Evolutionary conservation across 768 basidiomycete genomes (phyloP), one percentile per base, ranked within the genome.

Genomic region (Daedalea quercina): DNA sequence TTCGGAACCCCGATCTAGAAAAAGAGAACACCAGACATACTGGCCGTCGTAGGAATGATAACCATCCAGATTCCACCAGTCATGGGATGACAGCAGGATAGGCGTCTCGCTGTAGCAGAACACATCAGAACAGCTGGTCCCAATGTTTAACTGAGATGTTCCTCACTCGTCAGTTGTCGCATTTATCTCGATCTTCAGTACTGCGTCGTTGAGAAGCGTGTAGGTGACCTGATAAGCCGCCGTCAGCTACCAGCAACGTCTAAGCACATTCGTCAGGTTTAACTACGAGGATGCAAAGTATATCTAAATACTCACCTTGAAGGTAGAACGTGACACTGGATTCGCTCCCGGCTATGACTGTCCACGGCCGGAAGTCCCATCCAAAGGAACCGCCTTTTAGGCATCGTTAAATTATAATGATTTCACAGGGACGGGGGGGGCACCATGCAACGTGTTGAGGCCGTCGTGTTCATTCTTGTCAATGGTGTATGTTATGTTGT

Each of bases 391-490:
- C 53, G 20, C 28, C 28, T 31, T 11, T 31, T 11, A 31, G 28
- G 28, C 6, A 31, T 31, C n/a, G 28, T 31, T 31, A 4, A 31
- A 31, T 11, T 4, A 31, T 31, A 31, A n/a, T n/a, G 28, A 31
- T 11, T 31, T 11, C 28, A 11, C 28, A n/a, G n/a, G n/a, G n/a
- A n/a, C n/a, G n/a, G n/a, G n/a, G n/a, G n/a, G n/a, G n/a, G 28
- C 28, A 31, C 53, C 53, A 22, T 54, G 53, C n/a, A 54, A 20
- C 6, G 53, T 48, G 26, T 54, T 37, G 3, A 23, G 15, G 1
- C 52, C 52, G 13, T 42, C 44, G 28, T 54, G 19, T 33, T 49
- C 41, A 19, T 54, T 54, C 13, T 26, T 41, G 28, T 31, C 28
- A 31, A 31, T 31, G 28, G 28, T 6, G 11, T 31, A 31, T 11